Conservation (phyloP, 768 basidiomycete genomes). For the Panellus pusillus region DNA sequence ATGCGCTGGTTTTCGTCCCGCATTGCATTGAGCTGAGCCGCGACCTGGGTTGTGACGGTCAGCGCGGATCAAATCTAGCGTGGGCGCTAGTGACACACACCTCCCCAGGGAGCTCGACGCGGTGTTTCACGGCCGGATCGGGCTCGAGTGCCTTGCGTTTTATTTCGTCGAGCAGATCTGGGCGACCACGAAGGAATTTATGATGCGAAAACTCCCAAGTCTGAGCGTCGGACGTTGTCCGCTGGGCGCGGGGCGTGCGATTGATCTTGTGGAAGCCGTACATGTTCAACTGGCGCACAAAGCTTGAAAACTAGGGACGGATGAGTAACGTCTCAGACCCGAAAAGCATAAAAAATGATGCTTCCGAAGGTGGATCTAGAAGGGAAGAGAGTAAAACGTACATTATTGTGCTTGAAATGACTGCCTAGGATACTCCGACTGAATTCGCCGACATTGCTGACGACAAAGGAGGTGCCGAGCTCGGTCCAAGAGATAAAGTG, state of each 20-base stretch:
- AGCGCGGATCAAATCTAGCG: conserved; percentile 17
- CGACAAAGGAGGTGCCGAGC: conserved; percentile 80
- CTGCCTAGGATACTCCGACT: conserved; percentile 80
- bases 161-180: conserved; percentile 82
- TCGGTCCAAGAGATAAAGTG: conserved; percentile 85
- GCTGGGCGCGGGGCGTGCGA: conserved; percentile 82
- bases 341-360: conserved; percentile 6
- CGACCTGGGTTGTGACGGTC: conserved; percentile 36
- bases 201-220: conserved; percentile 90
- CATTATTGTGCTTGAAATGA: conserved; percentile 91
- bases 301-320: conserved; percentile 75
- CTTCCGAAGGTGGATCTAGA: conserved; percentile 8
- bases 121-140: conserved; percentile 67
- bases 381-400: conserved; percentile 35
- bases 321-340: not conserved
- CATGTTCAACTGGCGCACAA: conserved; percentile 95
- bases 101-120: conserved; percentile 81
- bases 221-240: conserved; percentile 77
- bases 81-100: conserved; percentile 40
- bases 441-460: conserved; percentile 84
- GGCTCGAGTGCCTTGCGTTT: conserved; percentile 85
- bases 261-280: conserved; percentile 96
- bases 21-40: conserved; percentile 66
- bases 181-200: conserved; percentile 79
- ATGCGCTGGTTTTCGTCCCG: conserved; percentile 71